Base-by-base conservation (phyloP, 2,329 filamentous ascomycete genomes). In the Colletotrichum sansevieriae region DNA sequence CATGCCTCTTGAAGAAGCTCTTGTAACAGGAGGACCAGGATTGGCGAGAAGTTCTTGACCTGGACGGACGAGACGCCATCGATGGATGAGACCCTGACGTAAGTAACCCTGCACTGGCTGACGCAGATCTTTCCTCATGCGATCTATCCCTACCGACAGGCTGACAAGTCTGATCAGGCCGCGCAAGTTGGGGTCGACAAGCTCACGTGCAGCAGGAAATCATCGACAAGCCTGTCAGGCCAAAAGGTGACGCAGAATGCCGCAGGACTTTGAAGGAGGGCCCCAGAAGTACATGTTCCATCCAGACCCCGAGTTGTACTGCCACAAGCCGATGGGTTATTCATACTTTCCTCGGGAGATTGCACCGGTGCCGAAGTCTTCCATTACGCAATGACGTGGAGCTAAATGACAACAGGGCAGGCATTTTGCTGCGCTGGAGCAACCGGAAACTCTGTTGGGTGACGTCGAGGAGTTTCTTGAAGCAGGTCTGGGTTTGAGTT, bases 1-100 rank as follows among this genome's bases (percentile, higher is more conserved):
- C 13, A 11, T 1, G 4, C 22, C 20, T 2, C 18, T 12, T 10
- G 9, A 47, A 22, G 8, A 12, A 10, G 11, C 18, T 13, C 18
- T 22, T 49, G 6, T 55, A n/a, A 55, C 3, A 1, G 18, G 35
- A 1, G 13, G 18, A 8, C 11, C 5, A 55, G 52, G 52, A 55
- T 55, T 1, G 52, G 52, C 1, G 52, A 55, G 35, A 55, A 55
- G 0, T 55, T 41, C 18, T 20, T 41, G 12, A 39, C 52, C 3
- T 55, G 52, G 52, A 55, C 52, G 15, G 33, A 55, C n/a, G 33
- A 55, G 12, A 39, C 52, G 1, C 52, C 52, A n/a, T 55, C n/a
- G 9, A 39, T 41, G 52, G 52, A 55, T 20, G 52, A 55, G 52
- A 55, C 41, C 0, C 52, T 55, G 33, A n/a, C 52, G 13, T 55